Evolutionary conservation across 768 basidiomycete genomes (phyloP).

Genomic region (Collybia sordida): DNA sequence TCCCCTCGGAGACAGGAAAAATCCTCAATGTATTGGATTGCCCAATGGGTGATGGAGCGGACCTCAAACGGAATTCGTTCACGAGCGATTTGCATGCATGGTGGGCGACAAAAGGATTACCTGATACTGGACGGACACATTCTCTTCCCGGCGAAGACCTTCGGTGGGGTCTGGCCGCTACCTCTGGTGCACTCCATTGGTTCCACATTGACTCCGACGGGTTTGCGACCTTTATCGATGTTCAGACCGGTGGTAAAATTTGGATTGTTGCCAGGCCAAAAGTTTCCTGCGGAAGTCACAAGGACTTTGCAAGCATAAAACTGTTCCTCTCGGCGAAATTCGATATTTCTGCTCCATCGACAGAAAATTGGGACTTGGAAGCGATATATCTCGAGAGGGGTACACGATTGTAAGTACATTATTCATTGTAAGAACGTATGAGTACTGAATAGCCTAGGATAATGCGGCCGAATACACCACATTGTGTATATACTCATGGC

Average conservation of each 20-base stretch:
- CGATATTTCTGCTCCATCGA: too few relatives aligned
- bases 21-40: not conserved
- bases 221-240: not conserved
- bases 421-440: not conserved
- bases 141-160: not conserved
- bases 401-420: not conserved
- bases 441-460: not conserved
- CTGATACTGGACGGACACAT: not conserved
- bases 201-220: not conserved
- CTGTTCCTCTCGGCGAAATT: too few relatives aligned
- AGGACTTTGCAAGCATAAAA: too few relatives aligned
- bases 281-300: not conserved
- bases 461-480: not conserved
- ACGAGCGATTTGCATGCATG: not conserved
- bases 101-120: not conserved
- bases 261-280: not conserved
- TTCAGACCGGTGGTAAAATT: not conserved
- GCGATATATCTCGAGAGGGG: not conserved
- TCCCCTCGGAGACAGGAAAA: not conserved
- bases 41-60: not conserved
- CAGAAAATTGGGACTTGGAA: not conserved
- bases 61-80: not conserved
- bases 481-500: not conserved
- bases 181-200: not conserved
- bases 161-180: not conserved